Conservation (phyloP, 768 basidiomycete species). For the Clavaria fumosa region DNA sequence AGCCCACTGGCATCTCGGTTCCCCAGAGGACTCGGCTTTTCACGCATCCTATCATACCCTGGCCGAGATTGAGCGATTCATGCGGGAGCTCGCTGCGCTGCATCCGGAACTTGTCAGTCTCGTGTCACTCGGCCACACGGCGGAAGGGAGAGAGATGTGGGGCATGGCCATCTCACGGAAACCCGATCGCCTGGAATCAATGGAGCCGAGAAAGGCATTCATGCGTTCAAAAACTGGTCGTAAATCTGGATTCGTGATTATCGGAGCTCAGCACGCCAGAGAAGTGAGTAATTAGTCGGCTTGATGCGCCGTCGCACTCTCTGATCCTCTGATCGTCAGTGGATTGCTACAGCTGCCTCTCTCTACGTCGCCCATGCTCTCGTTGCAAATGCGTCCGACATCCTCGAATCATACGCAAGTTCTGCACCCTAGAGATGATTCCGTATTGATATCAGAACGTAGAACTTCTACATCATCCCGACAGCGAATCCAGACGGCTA, state of each 20-base stretch:
- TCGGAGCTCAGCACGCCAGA: constrained; percentile 61
- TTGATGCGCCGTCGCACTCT: constrained; percentile 1
- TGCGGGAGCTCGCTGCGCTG: constrained; percentile 28
- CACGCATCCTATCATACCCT: constrained; percentile 40
- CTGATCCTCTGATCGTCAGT: constrained; percentile 29
- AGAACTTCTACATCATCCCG: constrained; percentile 57
- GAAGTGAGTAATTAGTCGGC: constrained; percentile 30
- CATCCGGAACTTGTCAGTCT: constrained; percentile 33
- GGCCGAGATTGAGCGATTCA: constrained; percentile 35
- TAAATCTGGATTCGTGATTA: constrained; percentile 49
- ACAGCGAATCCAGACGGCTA: constrained; percentile 63
- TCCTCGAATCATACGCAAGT: constrained; percentile 41
- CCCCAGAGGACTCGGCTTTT: constrained; percentile 24
- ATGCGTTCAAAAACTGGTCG: constrained; percentile 12
- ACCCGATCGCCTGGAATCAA: too few species aligned
- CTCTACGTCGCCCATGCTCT: constrained; percentile 64
- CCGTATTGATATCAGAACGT: constrained; percentile 6
- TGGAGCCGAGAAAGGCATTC: constrained; percentile 10
- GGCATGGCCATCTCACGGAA: constrained; percentile 35
- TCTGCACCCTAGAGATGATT: constrained; percentile 1
- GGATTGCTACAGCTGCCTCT: constrained; percentile 65
- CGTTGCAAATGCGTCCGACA: constrained; percentile 32
- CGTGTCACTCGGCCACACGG: constrained; percentile 38
- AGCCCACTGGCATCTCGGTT: constrained; percentile 20
- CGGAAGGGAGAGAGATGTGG: constrained; percentile 42